Evolutionary conservation across 345 rosid genomes (phyloP), one percentile per base, ranked within the genome.

Genomic region (Dipteronia dyeriana): DNA sequence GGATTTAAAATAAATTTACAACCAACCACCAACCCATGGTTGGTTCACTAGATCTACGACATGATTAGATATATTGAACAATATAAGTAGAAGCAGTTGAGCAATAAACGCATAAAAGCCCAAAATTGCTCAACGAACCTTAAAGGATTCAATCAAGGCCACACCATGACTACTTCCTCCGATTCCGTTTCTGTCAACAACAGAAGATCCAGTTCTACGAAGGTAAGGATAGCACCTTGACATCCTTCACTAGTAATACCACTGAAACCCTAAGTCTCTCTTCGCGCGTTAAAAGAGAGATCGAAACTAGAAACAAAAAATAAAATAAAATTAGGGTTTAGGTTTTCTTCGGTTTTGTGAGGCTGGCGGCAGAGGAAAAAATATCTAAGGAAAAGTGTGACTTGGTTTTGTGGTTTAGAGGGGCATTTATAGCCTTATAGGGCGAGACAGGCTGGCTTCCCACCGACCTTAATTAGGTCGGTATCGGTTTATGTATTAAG

Each of bases 111-210:
- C 63, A 81, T 9, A 81, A 82, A 81, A 53, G 70, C 76, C 81
- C 75, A 81, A 59, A 81, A 29, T 81, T 70, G 87, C 82, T 83
- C 82, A 85, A 88, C 97, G 70, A 90, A 92, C 94, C 97, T 92
- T 85, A 80, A 84, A 82, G 77, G 89, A 83, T 51, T 84, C 79
- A 80, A 82, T 86, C 88, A 83, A 83, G 82, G 84, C 78, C 71
- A 81, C 83, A 75, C 76, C 79, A 41, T 41, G 9, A 41, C 9
- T 41, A 73, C 85, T 45, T 22, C 63, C 26, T 59, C 63, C 63
- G 63, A 1, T 8, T 22, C 63, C 63, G 25, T 59, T 59, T 5
- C 26, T 83, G 83, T 76, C 70, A 74, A 45, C 49, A 45, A 45
- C 70, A 76, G 79, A 76, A 61, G 81, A 70, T 22, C 81, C 71